Percentiles rank a stretch among this genome's conserved stretches.
These are phyloP conservation scores for Colletotrichum sp. DNA, from an alignment of 2,329 filamentous ascomycete species.

Conservation along the genomic window DNA sequence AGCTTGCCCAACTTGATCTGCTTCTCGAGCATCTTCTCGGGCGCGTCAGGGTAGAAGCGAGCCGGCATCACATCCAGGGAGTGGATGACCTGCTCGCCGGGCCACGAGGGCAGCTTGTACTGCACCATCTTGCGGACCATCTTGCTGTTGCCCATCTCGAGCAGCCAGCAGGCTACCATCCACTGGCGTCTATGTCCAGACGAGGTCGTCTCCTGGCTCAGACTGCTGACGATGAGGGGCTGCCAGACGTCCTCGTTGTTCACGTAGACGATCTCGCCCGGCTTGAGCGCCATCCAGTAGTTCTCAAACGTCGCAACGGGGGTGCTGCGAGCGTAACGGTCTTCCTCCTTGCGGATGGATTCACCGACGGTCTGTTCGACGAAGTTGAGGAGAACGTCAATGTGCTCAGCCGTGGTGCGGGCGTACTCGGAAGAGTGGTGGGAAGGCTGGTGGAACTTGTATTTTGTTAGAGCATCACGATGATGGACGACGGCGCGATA, in stretches of 20 bases:
- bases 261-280: constrained; percentile 49
- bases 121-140: constrained; percentile 42
- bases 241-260: constrained; percentile 44
- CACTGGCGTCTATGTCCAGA: neutral
- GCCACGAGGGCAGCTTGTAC: constrained; percentile 41
- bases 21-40: constrained; percentile 38
- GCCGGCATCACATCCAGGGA: constrained; percentile 48
- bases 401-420: constrained; percentile 45
- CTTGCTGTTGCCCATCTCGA: constrained; percentile 37
- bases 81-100: constrained; percentile 48
- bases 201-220: constrained; percentile 21
- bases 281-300: constrained; percentile 52
- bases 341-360: constrained; percentile 43
- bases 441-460: constrained; percentile 45
- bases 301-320: constrained; percentile 50
- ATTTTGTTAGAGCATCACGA: constrained; percentile 43
- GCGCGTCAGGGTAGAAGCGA: constrained; percentile 43
- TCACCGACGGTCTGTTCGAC: constrained; percentile 43
- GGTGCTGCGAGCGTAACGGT: constrained; percentile 38
- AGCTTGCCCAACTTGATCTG: constrained; percentile 45
- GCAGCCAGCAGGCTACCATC: constrained; percentile 46
- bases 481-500: constrained; percentile 56
- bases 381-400: constrained; percentile 50
- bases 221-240: constrained; percentile 44
- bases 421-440: constrained; percentile 46